Conservation (phyloP, 2,329 filamentous ascomycete species). For the Alternaria rosae region DNA sequence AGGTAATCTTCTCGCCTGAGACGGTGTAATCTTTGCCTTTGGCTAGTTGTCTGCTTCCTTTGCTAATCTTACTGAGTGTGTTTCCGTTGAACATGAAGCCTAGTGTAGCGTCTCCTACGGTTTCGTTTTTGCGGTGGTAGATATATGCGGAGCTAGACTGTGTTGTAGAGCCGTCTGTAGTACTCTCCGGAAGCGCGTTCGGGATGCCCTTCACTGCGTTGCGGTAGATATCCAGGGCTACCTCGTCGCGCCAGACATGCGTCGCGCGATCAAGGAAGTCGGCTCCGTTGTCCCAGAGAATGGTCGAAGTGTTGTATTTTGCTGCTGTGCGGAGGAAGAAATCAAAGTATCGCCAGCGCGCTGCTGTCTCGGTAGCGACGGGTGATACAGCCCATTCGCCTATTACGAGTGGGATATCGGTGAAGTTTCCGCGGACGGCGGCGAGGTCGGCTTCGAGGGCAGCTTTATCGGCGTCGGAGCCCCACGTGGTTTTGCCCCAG, state of each 20-base stretch:
- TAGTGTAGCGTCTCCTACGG: constrained; percentile 54
- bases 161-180: constrained; percentile 54
- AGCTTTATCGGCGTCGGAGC: constrained; percentile 62
- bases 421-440: constrained; percentile 63
- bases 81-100: constrained; percentile 65
- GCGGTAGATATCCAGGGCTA: constrained; percentile 58
- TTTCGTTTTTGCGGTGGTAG: constrained; percentile 58
- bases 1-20: constrained; percentile 54
- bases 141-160: constrained; percentile 63
- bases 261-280: constrained; percentile 63
- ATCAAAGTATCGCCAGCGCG: constrained; percentile 66
- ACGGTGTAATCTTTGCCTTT: constrained; percentile 58
- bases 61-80: constrained; percentile 51
- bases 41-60: constrained; percentile 49
- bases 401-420: constrained; percentile 62
- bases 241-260: constrained; percentile 60
- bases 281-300: constrained; percentile 67
- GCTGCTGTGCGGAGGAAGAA: constrained; percentile 59
- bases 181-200: constrained; percentile 63
- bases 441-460: constrained; percentile 59
- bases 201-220: constrained; percentile 53
- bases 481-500: constrained; percentile 69
- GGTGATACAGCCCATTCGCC: constrained; percentile 65
- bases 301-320: constrained; percentile 59
- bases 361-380: constrained; percentile 61